Base-by-base conservation (phyloP, 1,284 basidiomycete genomes). In the Apiotrichum sp. region DNA sequence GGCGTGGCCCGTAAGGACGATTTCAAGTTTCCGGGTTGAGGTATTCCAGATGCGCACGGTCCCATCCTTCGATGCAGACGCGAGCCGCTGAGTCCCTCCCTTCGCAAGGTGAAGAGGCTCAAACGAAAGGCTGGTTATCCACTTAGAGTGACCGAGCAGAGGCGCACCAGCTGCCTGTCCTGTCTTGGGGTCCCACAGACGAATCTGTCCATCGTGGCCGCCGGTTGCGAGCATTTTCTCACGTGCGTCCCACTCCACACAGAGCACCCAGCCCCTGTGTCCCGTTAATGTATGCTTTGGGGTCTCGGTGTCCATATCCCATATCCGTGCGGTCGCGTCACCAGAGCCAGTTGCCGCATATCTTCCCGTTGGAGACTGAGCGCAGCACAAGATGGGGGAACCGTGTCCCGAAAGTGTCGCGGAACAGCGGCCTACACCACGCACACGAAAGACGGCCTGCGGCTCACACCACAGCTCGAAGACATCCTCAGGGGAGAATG, bases 61-160 rank as follows among this genome's bases (percentile, higher is more conserved):
- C 13, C 87, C 88, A 69, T 98, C 95, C 78, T 98, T 98, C 38
- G 91, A 96, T 1, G 93, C 89, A 0, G 92, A 93, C 0, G 93
- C 95, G 1, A 98, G 80, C 9, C 95, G 86, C n/a, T 91, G 91
- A 2, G 82, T 76, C 13, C 79, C 73, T 1, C 86, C 75, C 40
- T 54, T 56, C n/a, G 59, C 56, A 29, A 95, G 78, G 74, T 98
- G 96, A 49, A 93, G 85, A 5, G 96, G 95, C 72, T 98, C 95
- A 88, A 93, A 98, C 32, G 93, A 83, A 22, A 99, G 82, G n/a
- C 88, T 89, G 0, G 88, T 98, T 62, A 98, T 86, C 93, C 95
- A 98, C 79, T 98, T 98, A 34, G 89, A 82, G 70, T 98, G 96
- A 0, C 95, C 95, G 65, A 86, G 87, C 58, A 96, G 76, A 0